These are phyloP conservation scores for Globisporangium abappressorium DNA, from an alignment of 352 stramenopile genomes.

Conservation along the genomic window DNA sequence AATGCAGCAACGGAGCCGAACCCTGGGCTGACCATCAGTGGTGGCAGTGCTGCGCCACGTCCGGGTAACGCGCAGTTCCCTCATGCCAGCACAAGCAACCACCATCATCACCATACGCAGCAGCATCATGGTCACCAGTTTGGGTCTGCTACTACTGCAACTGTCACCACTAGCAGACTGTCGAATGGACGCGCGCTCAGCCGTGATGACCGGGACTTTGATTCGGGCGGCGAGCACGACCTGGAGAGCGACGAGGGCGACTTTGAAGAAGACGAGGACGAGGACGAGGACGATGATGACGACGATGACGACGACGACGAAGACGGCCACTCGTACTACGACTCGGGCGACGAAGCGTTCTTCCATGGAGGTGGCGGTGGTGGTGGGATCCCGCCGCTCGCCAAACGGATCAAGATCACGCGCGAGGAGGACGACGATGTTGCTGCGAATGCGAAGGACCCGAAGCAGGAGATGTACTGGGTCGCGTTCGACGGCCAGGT, in stretches of 20 bases:
- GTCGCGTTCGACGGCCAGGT: slow-evolving; percentile 58
- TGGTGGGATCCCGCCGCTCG: slow-evolving; percentile 24
- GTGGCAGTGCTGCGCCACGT: background rate
- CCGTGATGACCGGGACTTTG: slow-evolving; percentile 11
- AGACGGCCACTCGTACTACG: slow-evolving; percentile 43
- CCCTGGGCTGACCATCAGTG: slow-evolving; percentile 9
- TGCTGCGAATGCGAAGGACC: slow-evolving; percentile 8
- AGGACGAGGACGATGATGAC: slow-evolving; percentile 44
- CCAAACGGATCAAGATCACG: slow-evolving; percentile 54
- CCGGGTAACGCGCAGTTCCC: background rate
- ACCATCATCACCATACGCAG: slow-evolving; percentile 5
- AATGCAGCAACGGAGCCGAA: background rate
- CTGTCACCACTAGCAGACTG: background rate
- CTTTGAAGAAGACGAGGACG: slow-evolving; percentile 19
- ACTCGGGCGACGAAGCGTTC: slow-evolving; percentile 52
- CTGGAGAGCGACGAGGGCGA: slow-evolving; percentile 16
- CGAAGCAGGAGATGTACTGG: slow-evolving; percentile 59
- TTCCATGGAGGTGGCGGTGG: slow-evolving; percentile 16
- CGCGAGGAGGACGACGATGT: slow-evolving; percentile 18
- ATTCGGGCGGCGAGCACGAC: slow-evolving; percentile 20
- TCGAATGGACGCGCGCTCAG: slow-evolving; percentile 8
- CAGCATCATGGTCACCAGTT: slow-evolving; percentile 3
- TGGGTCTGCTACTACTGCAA: background rate
- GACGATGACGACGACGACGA: slow-evolving; percentile 47
- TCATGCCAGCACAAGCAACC: background rate